phyloP scores from a whole-genome alignment of 495 filamentous ascomycete species.

The Hypoxylon crocopeplum region DNA sequence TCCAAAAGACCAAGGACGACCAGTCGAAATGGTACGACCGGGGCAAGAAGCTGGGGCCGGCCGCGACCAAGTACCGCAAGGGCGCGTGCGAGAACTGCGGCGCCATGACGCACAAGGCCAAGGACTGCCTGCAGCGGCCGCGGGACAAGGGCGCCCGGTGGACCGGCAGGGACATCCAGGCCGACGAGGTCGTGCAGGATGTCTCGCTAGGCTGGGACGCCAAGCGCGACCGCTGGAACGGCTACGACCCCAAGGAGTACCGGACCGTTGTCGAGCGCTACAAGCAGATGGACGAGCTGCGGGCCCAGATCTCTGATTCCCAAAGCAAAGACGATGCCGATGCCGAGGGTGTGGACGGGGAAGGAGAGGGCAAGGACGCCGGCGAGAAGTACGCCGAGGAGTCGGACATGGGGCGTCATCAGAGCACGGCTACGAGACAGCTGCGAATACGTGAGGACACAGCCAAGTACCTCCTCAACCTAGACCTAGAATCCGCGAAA shows the following conservation, averaged over 20 bases:
- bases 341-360: conserved; percentile 54
- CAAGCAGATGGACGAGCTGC: conserved; percentile 82
- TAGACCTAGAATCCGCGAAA: conserved; percentile 95
- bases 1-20: conserved; percentile 72
- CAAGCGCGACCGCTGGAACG: conserved; percentile 98
- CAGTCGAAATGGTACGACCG: conserved; percentile 90
- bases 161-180: conserved; percentile 92
- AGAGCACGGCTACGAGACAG: conserved; percentile 88
- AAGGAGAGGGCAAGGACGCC: conserved; percentile 61
- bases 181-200: conserved; percentile 86
- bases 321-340: conserved; percentile 54
- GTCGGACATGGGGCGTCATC: conserved; percentile 93
- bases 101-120: conserved; percentile 92
- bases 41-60: conserved; percentile 77
- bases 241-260: conserved; percentile 90
- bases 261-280: conserved; percentile 85
- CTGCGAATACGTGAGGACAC: conserved; percentile 94
- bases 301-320: conserved; percentile 56
- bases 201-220: conserved; percentile 93
- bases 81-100: conserved; percentile 99
- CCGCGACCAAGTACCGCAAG: conserved; percentile 95
- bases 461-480: conserved; percentile 94
- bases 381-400: conserved; percentile 88
- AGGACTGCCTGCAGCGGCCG: conserved; percentile 89
- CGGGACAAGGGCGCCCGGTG: conserved; percentile 90